Conservation (phyloP, 441 rosid genomes). For the Bocquillonia castaneifolia region DNA sequence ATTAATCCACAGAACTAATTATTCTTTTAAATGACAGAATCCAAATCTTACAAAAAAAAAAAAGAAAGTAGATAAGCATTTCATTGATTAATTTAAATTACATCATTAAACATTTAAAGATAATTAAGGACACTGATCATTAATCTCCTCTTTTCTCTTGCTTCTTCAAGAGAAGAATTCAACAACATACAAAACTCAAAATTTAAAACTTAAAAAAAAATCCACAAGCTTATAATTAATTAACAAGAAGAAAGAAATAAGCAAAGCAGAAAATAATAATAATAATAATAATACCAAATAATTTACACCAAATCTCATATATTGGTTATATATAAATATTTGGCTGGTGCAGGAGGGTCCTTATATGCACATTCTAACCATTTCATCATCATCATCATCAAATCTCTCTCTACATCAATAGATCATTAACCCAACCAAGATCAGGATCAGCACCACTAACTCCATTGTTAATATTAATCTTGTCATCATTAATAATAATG, state of each 20-base stretch:
- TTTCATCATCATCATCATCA: not conserved
- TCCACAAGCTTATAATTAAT: not conserved
- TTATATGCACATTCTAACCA: conserved; percentile 20
- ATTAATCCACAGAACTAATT: not conserved
- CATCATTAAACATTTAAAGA: not conserved
- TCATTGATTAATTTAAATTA: conserved; percentile 4
- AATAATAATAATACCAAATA: conserved; percentile 16
- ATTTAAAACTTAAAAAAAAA: not conserved
- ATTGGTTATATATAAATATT: conserved; percentile 18
- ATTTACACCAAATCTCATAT: conserved; percentile 32
- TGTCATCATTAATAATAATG: not conserved
- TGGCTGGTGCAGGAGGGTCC: conserved; percentile 24
- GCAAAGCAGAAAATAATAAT: not conserved
- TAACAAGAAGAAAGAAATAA: not conserved
- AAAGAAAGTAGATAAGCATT: not conserved
- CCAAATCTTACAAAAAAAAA: not conserved
- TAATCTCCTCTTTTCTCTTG: no score
- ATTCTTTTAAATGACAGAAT: no score
- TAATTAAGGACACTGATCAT: not conserved
- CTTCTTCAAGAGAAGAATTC: not conserved
- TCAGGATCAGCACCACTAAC: conserved; percentile 47
- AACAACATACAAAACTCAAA: not conserved
- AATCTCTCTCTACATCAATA: conserved; percentile 44
- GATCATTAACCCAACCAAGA: conserved; percentile 89
- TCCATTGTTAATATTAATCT: conserved; percentile 7